Evolutionary conservation across 2,329 filamentous ascomycete species (phyloP).

Genomic region (Colletotrichum liaoningense): DNA sequence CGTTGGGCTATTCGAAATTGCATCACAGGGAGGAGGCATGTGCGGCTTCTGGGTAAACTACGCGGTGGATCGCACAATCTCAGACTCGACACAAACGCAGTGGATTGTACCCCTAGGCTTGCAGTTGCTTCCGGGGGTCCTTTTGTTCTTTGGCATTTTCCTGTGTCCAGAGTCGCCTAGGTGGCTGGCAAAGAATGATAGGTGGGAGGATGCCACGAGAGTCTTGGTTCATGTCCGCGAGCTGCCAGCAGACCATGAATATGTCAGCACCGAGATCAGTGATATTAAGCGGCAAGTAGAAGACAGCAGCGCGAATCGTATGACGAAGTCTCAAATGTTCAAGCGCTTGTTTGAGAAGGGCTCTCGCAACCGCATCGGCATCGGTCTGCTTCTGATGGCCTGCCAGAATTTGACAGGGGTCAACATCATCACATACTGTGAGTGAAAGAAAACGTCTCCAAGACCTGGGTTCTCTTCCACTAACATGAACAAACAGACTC

Average conservation of each 20-base stretch:
- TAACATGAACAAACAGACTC: slow-evolving; percentile 41
- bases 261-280: slow-evolving; percentile 57
- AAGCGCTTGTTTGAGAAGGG: slow-evolving; percentile 37
- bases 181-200: slow-evolving; percentile 46
- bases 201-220: slow-evolving; percentile 49
- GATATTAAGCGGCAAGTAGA: slow-evolving; percentile 66
- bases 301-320: slow-evolving; percentile 56
- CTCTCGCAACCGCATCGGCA: slow-evolving; percentile 52
- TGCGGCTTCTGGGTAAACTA: slow-evolving; percentile 55
- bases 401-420: background rate
- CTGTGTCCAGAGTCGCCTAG: slow-evolving; percentile 52
- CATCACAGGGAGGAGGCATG: slow-evolving; percentile 62
- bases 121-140: slow-evolving; percentile 51
- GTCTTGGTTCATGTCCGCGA: slow-evolving; percentile 52
- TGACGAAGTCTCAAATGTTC: slow-evolving; percentile 34
- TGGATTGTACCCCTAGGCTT: slow-evolving; percentile 57
- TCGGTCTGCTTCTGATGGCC: slow-evolving; percentile 58
- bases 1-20: slow-evolving; percentile 63
- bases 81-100: slow-evolving; percentile 38
- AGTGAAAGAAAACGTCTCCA: background rate
- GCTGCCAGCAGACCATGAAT: slow-evolving; percentile 49
- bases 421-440: slow-evolving; percentile 11
- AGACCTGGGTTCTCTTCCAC: background rate
- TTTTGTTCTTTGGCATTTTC: slow-evolving; percentile 47
- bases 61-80: slow-evolving; percentile 42